Base-by-base conservation (phyloP, 371 early-diverging fungal species). In the Mortierella sp. region DNA sequence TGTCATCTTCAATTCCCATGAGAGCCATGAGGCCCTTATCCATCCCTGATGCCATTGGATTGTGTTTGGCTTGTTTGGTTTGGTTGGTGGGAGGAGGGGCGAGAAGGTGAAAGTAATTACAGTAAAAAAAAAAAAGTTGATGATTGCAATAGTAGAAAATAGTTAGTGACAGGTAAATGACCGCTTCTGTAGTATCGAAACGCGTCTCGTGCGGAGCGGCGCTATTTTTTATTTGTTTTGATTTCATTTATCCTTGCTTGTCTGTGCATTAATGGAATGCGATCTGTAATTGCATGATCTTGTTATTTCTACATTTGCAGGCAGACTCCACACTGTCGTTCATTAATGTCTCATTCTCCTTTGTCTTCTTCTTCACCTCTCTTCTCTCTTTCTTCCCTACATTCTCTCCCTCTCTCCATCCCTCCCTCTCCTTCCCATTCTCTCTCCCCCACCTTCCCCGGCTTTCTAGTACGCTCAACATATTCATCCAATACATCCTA, bases 1-100 rank as follows among this genome's bases (percentile, higher is more conserved):
- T 32, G 67, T 70, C 74, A 43, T 70, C 74, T 43, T 80, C 80
- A 59, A 80, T 70, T 58, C 80, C 80, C 80, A 80, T 80, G 61
- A 80, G 74, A 33, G 80, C 75, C 80, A 74, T 80, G 40, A 80
- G 69, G 57, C 66, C 69, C 65, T 74, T 74, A 69, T 80, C 80
- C 80, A 80, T 80, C 41, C 65, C 66, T 16, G 38, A 41, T 3
- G 70, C 66, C 69, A 69, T 75, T 47, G 36, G 32, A 28, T 13
- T 50, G 21, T 50, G 16, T n/a, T 50, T 50, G 11, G 16, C 16
- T 45, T 45, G 52, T 52, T 52, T 52, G 7, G 10, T 52, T 19
- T 52, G 8, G 52, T 52, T 52, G 52, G 22, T 10, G n/a, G 36
- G 21, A 59, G 40, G 38, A 59, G 9, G 21, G 59, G 40, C 6